These are phyloP conservation scores for Agrostemma githago DNA, from an alignment of 148 eudicot genomes.

Conservation along the genomic window DNA sequence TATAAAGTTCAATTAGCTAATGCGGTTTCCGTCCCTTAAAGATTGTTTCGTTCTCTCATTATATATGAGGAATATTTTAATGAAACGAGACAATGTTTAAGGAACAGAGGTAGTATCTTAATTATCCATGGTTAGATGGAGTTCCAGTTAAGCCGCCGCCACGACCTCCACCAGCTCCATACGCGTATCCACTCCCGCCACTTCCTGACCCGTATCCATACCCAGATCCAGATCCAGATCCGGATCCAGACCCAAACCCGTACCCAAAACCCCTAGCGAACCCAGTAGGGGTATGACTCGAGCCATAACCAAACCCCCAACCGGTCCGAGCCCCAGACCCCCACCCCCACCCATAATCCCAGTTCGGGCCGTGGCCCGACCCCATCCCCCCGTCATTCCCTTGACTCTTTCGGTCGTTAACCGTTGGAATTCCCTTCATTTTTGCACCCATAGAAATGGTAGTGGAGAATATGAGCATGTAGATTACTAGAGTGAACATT, in stretches of 20 bases:
- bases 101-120: neutral
- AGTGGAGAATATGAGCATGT: conserved; percentile 5
- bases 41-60: neutral
- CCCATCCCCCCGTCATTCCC: conserved; percentile 20
- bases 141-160: conserved; percentile 14
- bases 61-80: neutral
- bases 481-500: neutral
- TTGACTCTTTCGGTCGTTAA: neutral
- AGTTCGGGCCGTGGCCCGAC: conserved; percentile 60
- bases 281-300: conserved; percentile 51
- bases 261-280: conserved; percentile 59
- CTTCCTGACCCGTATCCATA: conserved; percentile 40
- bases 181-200: conserved; percentile 26
- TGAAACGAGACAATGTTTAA: neutral
- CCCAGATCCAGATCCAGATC: conserved; percentile 51
- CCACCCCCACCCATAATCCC: conserved; percentile 79
- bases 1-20: neutral
- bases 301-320: conserved; percentile 77
- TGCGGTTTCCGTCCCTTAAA: neutral
- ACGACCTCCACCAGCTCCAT: conserved; percentile 32
- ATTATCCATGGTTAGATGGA: conserved; percentile 10
- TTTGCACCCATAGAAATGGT: conserved; percentile 5
- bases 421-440: neutral
- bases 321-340: conserved; percentile 58
- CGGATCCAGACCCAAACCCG: conserved; percentile 54